A percentile compares a stretch with the other conserved stretches of the same genome.
These are phyloP conservation scores for Pseudomonodictys pantanalensis DNA, from an alignment of 495 filamentous ascomycete species.

Conservation along the genomic window DNA sequence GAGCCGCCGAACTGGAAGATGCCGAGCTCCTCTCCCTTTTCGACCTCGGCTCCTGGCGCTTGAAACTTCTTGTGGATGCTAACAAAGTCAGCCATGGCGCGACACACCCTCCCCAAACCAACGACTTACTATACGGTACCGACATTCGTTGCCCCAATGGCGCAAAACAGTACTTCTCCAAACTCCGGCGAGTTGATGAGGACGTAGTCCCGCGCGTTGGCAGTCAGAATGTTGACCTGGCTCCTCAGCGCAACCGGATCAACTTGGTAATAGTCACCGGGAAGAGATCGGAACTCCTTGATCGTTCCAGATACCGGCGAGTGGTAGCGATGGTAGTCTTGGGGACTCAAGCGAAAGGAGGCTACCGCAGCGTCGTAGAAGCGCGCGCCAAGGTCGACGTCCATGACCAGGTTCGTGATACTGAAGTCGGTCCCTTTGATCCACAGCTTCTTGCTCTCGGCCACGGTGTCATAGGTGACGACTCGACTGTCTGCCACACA, in stretches of 20 bases:
- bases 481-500: constrained; percentile 46
- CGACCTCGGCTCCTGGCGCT: constrained; percentile 34
- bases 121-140: constrained; percentile 37
- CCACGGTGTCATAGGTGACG: constrained; percentile 42
- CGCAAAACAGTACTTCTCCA: constrained; percentile 40
- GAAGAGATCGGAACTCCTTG: background rate
- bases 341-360: constrained; percentile 45
- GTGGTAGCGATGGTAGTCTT: constrained; percentile 53
- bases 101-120: background rate
- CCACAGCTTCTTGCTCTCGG: constrained; percentile 45
- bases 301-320: constrained; percentile 38
- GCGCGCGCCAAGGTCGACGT: constrained; percentile 35
- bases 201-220: background rate
- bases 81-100: background rate
- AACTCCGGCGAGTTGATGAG: constrained; percentile 35
- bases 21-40: constrained; percentile 46
- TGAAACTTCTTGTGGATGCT: constrained; percentile 38
- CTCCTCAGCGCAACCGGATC: background rate
- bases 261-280: constrained; percentile 1
- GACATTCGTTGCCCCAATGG: constrained; percentile 27
- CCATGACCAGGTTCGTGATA: constrained; percentile 42
- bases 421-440: constrained; percentile 48
- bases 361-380: constrained; percentile 46
- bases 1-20: constrained; percentile 47
- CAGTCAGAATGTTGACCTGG: constrained; percentile 1